These are phyloP conservation scores for Golubevia pallescens DNA, from an alignment of 1,284 basidiomycete genomes.

Conservation along the genomic window DNA sequence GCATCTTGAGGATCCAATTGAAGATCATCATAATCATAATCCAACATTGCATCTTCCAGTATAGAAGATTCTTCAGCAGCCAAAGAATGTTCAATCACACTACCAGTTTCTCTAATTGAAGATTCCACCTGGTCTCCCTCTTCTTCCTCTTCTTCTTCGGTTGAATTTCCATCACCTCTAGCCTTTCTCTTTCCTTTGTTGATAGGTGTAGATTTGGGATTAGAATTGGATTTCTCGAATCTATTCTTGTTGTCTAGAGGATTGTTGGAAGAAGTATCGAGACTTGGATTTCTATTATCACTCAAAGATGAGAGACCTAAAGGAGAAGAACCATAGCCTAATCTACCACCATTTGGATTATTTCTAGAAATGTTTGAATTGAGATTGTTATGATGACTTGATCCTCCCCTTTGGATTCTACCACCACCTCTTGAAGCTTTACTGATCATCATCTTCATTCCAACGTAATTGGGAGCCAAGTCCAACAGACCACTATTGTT, in stretches of 20 bases:
- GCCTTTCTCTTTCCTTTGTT: not conserved
- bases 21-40: not conserved
- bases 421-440: not conserved
- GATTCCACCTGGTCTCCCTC: not conserved
- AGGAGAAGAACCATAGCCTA: too few species aligned
- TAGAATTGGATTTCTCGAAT: not conserved
- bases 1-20: not conserved
- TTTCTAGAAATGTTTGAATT: not conserved
- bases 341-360: not conserved
- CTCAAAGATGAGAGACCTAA: too few species aligned
- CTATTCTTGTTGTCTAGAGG: too few species aligned
- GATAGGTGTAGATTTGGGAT: not conserved
- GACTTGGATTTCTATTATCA: too few species aligned
- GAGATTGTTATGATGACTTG: not conserved
- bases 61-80: constrained; percentile 2
- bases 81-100: constrained; percentile 14
- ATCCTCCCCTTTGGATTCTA: too few species aligned
- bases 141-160: not conserved
- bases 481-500: constrained; percentile 56
- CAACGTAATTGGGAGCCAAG: constrained; percentile 23
- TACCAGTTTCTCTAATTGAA: constrained; percentile 3
- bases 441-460: not conserved
- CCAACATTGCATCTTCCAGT: constrained; percentile 9
- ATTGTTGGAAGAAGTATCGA: too few species aligned
- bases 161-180: not conserved